These are phyloP conservation scores for Lolium perenne DNA, from an alignment of 176 grass and related monocot genomes.

Conservation along the genomic window DNA sequence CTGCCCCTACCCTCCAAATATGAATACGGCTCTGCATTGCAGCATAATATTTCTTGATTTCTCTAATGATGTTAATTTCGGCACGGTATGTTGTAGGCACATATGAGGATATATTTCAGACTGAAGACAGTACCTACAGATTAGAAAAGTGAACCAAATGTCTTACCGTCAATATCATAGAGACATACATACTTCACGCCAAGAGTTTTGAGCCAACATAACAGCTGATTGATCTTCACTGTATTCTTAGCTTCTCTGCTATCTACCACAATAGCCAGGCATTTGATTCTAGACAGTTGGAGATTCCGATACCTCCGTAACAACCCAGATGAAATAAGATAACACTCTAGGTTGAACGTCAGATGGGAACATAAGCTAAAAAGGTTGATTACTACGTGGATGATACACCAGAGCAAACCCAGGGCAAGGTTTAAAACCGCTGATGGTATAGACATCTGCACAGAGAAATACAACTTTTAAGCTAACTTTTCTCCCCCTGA, in stretches of 20 bases:
- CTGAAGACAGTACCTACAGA: conserved; percentile 34
- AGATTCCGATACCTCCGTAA: conserved; percentile 67
- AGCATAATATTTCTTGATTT: conserved; percentile 24
- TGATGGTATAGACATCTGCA: conserved; percentile 63
- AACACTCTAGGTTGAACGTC: conserved; percentile 61
- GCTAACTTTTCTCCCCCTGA: not conserved
- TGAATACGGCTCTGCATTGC: not conserved
- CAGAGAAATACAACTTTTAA: conserved; percentile 34
- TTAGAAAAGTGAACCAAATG: conserved; percentile 2
- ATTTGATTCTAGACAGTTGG: conserved; percentile 52
- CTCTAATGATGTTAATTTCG: not conserved
- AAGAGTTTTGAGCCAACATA: conserved; percentile 65
- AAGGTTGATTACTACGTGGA: conserved; percentile 60
- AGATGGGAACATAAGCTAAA: conserved; percentile 59
- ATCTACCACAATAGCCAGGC: conserved; percentile 83
- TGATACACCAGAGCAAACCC: conserved; percentile 70
- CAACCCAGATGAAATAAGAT: conserved; percentile 70
- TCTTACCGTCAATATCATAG: conserved; percentile 84
- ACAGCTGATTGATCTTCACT: conserved; percentile 61
- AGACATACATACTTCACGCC: conserved; percentile 77
- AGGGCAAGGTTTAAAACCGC: conserved; percentile 56
- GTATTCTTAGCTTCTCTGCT: conserved; percentile 86
- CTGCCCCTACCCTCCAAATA: not conserved
- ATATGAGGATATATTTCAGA: conserved; percentile 27
- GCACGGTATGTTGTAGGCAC: not conserved